These are phyloP conservation scores for Starmerella asiatica DNA, from an alignment of 805 yeast species.

Conservation along the genomic window DNA sequence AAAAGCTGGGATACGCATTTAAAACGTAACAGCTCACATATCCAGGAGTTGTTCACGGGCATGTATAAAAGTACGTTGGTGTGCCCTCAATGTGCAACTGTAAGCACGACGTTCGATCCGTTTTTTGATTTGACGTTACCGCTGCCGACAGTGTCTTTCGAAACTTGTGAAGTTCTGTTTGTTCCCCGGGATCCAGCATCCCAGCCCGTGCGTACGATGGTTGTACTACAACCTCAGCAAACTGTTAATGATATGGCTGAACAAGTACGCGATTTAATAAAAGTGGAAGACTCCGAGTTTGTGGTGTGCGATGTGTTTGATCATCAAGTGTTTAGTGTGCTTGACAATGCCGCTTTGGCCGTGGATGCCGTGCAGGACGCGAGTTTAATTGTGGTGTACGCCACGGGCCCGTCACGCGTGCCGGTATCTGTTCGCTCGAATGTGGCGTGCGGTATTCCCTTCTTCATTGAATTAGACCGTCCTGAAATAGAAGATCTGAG, in stretches of 20 bases:
- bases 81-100: slow-evolving; percentile 71
- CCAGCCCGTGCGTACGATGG: slow-evolving; percentile 42
- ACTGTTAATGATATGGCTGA: slow-evolving; percentile 49
- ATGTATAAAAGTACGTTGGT: slow-evolving; percentile 76
- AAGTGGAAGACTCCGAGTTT: slow-evolving; percentile 29
- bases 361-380: slow-evolving; percentile 49
- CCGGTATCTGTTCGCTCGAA: neutral
- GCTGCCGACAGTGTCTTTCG: slow-evolving; percentile 52
- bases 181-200: slow-evolving; percentile 40
- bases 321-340: slow-evolving; percentile 53
- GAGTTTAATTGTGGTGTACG: slow-evolving; percentile 58
- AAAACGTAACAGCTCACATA: slow-evolving; percentile 68
- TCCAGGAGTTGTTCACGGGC: slow-evolving; percentile 80
- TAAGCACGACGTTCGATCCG: slow-evolving; percentile 87
- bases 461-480: slow-evolving; percentile 25
- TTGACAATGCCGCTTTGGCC: slow-evolving; percentile 44
- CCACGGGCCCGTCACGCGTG: too few species aligned
- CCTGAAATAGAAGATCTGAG: too few species aligned
- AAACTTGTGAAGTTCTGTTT: slow-evolving; percentile 53
- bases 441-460: slow-evolving; percentile 57
- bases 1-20: slow-evolving; percentile 72
- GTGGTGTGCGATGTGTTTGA: slow-evolving; percentile 52
- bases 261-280: slow-evolving; percentile 41
- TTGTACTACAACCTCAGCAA: slow-evolving; percentile 55
- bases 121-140: slow-evolving; percentile 83